These are phyloP conservation scores for Hymenoscyphus occultus DNA, from an alignment of 2,329 filamentous ascomycete species.

Conservation along the genomic window DNA sequence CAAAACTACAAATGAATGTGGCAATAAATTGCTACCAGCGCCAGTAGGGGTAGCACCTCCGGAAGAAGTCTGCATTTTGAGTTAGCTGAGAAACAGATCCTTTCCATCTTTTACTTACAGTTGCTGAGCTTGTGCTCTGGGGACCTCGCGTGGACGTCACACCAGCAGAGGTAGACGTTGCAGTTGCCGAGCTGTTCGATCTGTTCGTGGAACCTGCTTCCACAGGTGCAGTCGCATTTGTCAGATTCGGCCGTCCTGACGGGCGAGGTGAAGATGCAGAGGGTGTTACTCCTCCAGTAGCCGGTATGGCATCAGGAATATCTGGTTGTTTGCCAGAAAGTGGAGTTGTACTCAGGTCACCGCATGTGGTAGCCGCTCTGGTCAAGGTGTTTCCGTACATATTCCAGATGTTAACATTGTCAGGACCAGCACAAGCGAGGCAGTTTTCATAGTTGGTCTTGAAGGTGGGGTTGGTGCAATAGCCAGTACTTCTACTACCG, in stretches of 20 bases:
- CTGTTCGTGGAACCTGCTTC: background rate
- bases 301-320: constrained; percentile 7
- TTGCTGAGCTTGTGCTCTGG: constrained; percentile 8
- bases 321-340: constrained; percentile 9
- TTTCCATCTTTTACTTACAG: constrained; percentile 4
- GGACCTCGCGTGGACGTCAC: constrained; percentile 1
- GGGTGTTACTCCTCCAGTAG: constrained; percentile 10
- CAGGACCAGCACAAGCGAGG: constrained; percentile 24
- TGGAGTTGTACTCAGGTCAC: constrained; percentile 10
- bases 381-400: constrained; percentile 23
- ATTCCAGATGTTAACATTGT: constrained; percentile 26
- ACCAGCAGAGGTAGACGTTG: background rate
- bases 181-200: background rate
- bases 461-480: constrained; percentile 23
- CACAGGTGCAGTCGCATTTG: background rate
- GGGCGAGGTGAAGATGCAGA: background rate
- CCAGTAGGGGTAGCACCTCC: background rate
- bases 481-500: constrained; percentile 6
- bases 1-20: constrained; percentile 6
- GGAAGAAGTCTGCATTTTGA: constrained; percentile 2
- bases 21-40: constrained; percentile 7
- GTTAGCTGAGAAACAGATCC: background rate
- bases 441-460: constrained; percentile 22
- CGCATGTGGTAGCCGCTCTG: constrained; percentile 17
- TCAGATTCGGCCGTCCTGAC: background rate